Evolutionary conservation across 495 filamentous ascomycete species (phyloP), one percentile per base, ranked within the genome.

Genomic region (Penicillium chermesinum): DNA sequence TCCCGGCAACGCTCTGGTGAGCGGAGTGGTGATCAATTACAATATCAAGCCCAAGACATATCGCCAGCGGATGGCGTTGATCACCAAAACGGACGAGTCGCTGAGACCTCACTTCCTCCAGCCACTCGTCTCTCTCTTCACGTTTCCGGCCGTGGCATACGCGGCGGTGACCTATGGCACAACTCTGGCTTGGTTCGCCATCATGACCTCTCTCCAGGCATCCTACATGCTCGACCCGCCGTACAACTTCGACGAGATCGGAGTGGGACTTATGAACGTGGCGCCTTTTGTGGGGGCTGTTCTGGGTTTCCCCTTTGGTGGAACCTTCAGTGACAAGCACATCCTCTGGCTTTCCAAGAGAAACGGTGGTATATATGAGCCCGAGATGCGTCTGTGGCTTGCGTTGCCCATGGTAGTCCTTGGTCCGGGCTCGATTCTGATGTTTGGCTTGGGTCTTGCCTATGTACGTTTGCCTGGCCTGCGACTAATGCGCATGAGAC

Each of bases 331-430:
- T 34, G 72, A 73, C 40, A 65, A 60, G 53, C 60, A 47, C 10
- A 63, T 68, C 32, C 37, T 72, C 7, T 56, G 52, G 46, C 42
- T 58, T 3, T 62, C 72, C 3, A 66, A 66, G 41, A 60, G 58
- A 18, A 71, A 73, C 35, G 55, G 58, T 7, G 71, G 69, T 41
- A 59, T 74, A 22, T 64, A 65, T 27, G 71, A 76, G 48, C 58
- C 69, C 0, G 72, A 74, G 47, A 65, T 67, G 54, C 64, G 69
- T 34, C 61, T 72, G 9, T 65, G 56, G 58, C 45, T 64, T 16
- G 53, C 56, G 17, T 39, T 67, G 15, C 59, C 64, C 14, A 38
- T 54, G 21, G 62, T 61, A 1, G 38, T 62, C 1, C 20, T 63
- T 2, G 50, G 55, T 2, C 58, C 61, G 1, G 52, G 45, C 2